Evolutionary conservation across 2,329 filamentous ascomycete species (phyloP).

Genomic region (Ascochyta viciae-villosae): DNA sequence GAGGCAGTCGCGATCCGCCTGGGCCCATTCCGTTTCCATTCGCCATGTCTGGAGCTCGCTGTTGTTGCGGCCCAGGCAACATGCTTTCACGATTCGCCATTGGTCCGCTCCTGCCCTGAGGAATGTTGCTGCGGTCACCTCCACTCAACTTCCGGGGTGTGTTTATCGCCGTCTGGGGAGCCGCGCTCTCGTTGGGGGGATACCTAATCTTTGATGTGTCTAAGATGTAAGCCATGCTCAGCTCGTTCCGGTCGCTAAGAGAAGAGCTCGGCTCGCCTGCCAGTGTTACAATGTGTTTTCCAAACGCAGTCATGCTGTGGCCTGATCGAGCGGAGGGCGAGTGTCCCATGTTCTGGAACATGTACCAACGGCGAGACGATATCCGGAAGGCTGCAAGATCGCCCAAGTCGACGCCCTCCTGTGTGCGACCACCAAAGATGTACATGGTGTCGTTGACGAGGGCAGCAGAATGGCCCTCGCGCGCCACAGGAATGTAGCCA

Average conservation of each 20-base stretch:
- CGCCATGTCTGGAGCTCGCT: slow-evolving; percentile 47
- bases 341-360: slow-evolving; percentile 99
- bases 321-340: slow-evolving; percentile 92
- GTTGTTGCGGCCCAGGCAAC: slow-evolving; percentile 38
- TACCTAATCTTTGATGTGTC: slow-evolving; percentile 98
- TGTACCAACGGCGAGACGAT: slow-evolving; percentile 92
- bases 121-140: slow-evolving; percentile 53
- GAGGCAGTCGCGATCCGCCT: slow-evolving; percentile 64
- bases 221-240: slow-evolving; percentile 87
- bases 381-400: slow-evolving; percentile 88
- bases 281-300: slow-evolving; percentile 89
- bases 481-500: slow-evolving; percentile 91
- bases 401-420: slow-evolving; percentile 89
- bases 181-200: slow-evolving; percentile 71
- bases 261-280: slow-evolving; percentile 94
- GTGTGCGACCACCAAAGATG: slow-evolving; percentile 93
- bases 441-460: slow-evolving; percentile 99
- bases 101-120: slow-evolving; percentile 44
- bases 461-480: slow-evolving; percentile 92
- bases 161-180: slow-evolving; percentile 37
- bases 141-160: slow-evolving; percentile 55
- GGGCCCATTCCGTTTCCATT: slow-evolving; percentile 39
- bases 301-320: slow-evolving; percentile 96
- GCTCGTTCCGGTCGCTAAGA: slow-evolving; percentile 78
- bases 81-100: slow-evolving; percentile 54